These are phyloP conservation scores for Penicillium sp. DNA, from an alignment of 2,329 filamentous ascomycete species.

Conservation along the genomic window DNA sequence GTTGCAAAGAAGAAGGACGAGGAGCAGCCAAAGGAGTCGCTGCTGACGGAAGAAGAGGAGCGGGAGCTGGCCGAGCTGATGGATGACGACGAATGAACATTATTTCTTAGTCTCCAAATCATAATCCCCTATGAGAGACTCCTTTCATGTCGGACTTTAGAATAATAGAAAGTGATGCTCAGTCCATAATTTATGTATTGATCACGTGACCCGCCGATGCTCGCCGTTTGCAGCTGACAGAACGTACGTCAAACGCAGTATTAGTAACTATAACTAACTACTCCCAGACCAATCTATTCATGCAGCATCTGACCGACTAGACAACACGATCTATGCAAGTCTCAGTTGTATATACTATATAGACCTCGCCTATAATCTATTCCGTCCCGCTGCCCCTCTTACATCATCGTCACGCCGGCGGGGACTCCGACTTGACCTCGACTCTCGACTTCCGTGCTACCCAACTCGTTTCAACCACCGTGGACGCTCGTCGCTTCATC, in stretches of 20 bases:
- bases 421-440: constrained; percentile 12
- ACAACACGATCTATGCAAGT: background rate
- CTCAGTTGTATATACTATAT: background rate
- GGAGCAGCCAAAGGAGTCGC: constrained; percentile 45
- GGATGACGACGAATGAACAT: constrained; percentile 56
- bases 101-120: no score
- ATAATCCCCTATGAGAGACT: no score
- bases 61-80: constrained; percentile 87
- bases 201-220: background rate
- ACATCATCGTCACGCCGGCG: constrained; percentile 12
- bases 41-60: constrained; percentile 84
- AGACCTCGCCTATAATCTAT: no score
- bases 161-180: no score
- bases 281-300: no score
- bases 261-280: no score
- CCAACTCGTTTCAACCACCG: background rate
- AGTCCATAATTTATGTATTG: no score
- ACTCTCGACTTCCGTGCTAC: constrained; percentile 10
- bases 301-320: no score
- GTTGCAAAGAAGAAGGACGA: constrained; percentile 41
- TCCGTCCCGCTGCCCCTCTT: background rate
- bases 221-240: constrained; percentile 5
- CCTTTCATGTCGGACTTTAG: no score
- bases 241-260: no score
- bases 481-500: background rate